These are phyloP conservation scores for Zygosaccharomyces lentus DNA, from an alignment of 805 yeast species.

Conservation along the genomic window DNA sequence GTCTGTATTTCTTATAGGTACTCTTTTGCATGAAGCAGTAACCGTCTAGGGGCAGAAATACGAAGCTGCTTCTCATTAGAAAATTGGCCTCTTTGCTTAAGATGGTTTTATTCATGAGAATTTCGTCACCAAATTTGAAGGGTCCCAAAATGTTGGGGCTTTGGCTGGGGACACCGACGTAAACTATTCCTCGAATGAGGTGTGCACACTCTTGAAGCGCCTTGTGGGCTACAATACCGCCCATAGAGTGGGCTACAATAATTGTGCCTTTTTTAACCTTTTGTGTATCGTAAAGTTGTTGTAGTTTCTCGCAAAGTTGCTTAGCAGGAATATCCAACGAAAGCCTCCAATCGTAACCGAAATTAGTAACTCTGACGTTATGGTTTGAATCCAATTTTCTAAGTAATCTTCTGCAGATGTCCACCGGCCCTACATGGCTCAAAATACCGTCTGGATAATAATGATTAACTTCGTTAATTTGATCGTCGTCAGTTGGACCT, in stretches of 20 bases:
- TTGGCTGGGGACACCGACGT: slow-evolving; percentile 79
- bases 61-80: slow-evolving; percentile 80
- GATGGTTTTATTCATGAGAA: slow-evolving; percentile 66
- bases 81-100: slow-evolving; percentile 79
- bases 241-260: slow-evolving; percentile 91
- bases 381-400: slow-evolving; percentile 51
- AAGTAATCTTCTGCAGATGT: slow-evolving; percentile 60
- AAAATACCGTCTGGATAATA: slow-evolving; percentile 74
- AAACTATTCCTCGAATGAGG: slow-evolving; percentile 68
- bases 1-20: slow-evolving; percentile 52
- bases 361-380: slow-evolving; percentile 59
- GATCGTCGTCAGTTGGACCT: slow-evolving; percentile 73
- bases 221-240: slow-evolving; percentile 81
- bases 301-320: slow-evolving; percentile 48
- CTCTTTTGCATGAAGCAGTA: slow-evolving; percentile 62
- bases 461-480: slow-evolving; percentile 45
- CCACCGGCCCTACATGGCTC: slow-evolving; percentile 83
- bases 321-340: slow-evolving; percentile 53
- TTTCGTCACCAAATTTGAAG: slow-evolving; percentile 73
- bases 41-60: slow-evolving; percentile 73
- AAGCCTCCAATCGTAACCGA: slow-evolving; percentile 94
- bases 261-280: slow-evolving; percentile 50
- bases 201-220: slow-evolving; percentile 65
- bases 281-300: slow-evolving; percentile 39
- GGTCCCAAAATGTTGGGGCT: slow-evolving; percentile 89